Evolutionary conservation across 768 basidiomycete genomes (phyloP).

Genomic region (Hypholoma sublateritium): DNA sequence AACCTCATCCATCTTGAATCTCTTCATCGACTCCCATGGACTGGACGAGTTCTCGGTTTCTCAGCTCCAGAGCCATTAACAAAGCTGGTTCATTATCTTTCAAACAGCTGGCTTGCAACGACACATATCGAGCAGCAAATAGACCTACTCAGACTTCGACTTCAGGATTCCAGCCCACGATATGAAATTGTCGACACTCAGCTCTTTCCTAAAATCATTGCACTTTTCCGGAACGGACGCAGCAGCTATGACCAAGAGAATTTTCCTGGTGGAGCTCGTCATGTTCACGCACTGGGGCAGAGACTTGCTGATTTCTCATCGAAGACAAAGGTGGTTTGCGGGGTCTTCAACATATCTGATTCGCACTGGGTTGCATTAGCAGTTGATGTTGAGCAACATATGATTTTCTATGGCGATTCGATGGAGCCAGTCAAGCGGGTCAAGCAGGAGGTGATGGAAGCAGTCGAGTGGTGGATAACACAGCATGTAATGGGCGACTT

Average conservation of each 20-base stretch:
- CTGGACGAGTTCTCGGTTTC: background rate
- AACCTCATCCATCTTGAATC: background rate
- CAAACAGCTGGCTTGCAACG: constrained; percentile 3
- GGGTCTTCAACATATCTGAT: constrained; percentile 1
- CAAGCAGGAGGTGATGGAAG: background rate
- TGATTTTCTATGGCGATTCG: background rate
- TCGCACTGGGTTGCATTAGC: constrained; percentile 8
- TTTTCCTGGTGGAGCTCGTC: background rate
- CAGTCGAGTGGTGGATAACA: background rate
- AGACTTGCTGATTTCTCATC: background rate
- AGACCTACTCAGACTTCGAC: background rate
- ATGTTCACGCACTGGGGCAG: background rate
- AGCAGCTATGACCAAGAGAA: background rate
- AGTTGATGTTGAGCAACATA: background rate
- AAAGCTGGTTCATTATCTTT: background rate
- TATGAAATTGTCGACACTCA: constrained; percentile 3
- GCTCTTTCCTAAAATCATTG: constrained; percentile 4
- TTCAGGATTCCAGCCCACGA: background rate
- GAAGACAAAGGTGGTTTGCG: background rate
- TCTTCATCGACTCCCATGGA: background rate
- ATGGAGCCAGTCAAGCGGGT: background rate
- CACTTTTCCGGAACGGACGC: background rate
- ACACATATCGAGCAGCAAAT: constrained; percentile 11
- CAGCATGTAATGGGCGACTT: background rate
- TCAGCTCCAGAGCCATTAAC: constrained; percentile 1